phyloP scores from a whole-genome alignment of 306 rosid species.

The Rosa chinensis region DNA sequence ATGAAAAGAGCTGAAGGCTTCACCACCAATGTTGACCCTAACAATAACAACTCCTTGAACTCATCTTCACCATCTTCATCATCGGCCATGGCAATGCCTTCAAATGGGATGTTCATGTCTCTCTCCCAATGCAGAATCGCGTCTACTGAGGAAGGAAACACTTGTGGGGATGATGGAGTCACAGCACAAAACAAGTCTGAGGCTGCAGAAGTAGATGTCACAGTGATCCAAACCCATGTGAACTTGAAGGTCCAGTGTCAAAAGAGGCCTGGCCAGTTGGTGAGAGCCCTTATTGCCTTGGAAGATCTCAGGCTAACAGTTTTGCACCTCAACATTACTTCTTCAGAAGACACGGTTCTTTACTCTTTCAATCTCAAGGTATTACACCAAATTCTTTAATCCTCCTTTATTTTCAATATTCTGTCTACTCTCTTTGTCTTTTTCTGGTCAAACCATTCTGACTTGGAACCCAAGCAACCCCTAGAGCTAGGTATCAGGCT shows the following conservation, averaged over 20 bases:
- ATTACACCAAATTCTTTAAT: slow-evolving; percentile 26
- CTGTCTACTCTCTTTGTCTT: neutral
- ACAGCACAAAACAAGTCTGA: slow-evolving; percentile 72
- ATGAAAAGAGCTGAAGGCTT: slow-evolving; percentile 43
- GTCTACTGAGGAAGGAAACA: slow-evolving; percentile 29
- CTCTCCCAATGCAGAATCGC: slow-evolving; percentile 39
- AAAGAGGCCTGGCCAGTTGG: slow-evolving; percentile 59
- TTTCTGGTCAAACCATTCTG: slow-evolving; percentile 55
- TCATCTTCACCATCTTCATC: slow-evolving; percentile 29
- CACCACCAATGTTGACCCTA: neutral
- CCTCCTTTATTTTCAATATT: slow-evolving; percentile 10
- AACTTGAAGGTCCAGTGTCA: slow-evolving; percentile 75
- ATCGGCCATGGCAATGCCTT: slow-evolving; percentile 27
- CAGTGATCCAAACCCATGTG: slow-evolving; percentile 87
- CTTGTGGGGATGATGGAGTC: slow-evolving; percentile 44
- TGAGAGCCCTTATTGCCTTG: slow-evolving; percentile 72
- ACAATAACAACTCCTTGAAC: slow-evolving; percentile 1
- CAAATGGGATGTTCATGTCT: slow-evolving; percentile 33
- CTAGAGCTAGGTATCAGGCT: slow-evolving; percentile 2
- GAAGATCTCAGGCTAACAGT: slow-evolving; percentile 76
- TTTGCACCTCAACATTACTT: slow-evolving; percentile 83
- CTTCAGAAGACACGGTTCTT: slow-evolving; percentile 55
- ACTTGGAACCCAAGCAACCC: slow-evolving; percentile 47
- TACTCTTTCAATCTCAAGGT: slow-evolving; percentile 98
- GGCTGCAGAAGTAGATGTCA: slow-evolving; percentile 61